Evolutionary conservation across 805 yeast genomes (phyloP).

Genomic region (Metschnikowia hibisci): DNA sequence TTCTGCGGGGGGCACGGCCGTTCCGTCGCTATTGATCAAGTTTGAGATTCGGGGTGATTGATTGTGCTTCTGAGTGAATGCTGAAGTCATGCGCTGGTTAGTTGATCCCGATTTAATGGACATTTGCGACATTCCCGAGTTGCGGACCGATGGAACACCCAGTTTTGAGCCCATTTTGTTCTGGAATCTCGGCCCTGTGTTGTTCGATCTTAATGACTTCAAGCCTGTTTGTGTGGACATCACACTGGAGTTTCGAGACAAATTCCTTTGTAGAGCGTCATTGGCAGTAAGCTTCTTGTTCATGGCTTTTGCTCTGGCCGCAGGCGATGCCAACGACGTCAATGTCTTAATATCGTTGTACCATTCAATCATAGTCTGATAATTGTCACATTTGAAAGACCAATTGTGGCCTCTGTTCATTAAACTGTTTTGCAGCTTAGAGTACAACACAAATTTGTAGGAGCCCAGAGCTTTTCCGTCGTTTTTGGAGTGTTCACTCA

Average conservation of each 20-base stretch:
- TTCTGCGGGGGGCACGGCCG: constrained; percentile 40
- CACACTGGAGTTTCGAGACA: constrained; percentile 13
- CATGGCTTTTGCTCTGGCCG: constrained; percentile 48
- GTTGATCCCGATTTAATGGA: constrained; percentile 15
- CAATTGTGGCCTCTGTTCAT: constrained; percentile 83
- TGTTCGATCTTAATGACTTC: constrained; percentile 8
- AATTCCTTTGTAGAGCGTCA: constrained; percentile 5
- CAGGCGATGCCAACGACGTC: constrained; percentile 59
- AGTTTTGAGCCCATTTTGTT: constrained; percentile 6
- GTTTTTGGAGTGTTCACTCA: constrained; percentile 77
- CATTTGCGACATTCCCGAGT: constrained; percentile 10
- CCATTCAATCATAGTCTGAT: constrained; percentile 80
- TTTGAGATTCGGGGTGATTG: constrained; percentile 37
- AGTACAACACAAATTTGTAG: constrained; percentile 75
- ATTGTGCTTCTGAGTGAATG: constrained; percentile 32
- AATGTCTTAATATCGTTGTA: constrained; percentile 68
- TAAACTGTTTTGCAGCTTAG: constrained; percentile 67
- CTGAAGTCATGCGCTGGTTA: constrained; percentile 32
- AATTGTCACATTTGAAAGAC: constrained; percentile 90
- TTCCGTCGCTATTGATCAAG: constrained; percentile 44
- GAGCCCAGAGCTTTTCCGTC: constrained; percentile 54
- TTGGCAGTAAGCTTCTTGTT: constrained; percentile 21
- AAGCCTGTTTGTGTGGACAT: constrained; percentile 14
- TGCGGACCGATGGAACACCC: constrained; percentile 2
- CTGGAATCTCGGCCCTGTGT: constrained; percentile 7